A percentile compares a stretch with the other conserved stretches of the same genome.
These are phyloP conservation scores for Hypoxylon sp. DNA, from an alignment of 2,329 filamentous ascomycete species.

Conservation along the genomic window DNA sequence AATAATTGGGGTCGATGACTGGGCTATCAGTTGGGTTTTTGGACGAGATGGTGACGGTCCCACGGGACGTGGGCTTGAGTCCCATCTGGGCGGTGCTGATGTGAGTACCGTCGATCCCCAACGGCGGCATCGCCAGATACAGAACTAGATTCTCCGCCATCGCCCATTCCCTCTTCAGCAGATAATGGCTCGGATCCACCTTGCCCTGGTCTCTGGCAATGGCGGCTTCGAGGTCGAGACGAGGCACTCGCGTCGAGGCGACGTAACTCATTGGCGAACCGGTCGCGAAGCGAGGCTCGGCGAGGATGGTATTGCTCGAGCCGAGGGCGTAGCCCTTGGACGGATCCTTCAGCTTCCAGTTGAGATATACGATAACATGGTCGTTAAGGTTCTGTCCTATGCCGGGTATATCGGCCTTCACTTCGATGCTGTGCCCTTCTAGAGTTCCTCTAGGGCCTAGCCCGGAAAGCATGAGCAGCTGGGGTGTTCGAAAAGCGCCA, in stretches of 20 bases:
- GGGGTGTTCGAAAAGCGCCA: conserved; percentile 39
- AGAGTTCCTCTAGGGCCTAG: conserved; percentile 35
- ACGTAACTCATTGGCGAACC: conserved; percentile 38
- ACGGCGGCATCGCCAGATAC: conserved; percentile 32
- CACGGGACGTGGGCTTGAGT: conserved; percentile 42
- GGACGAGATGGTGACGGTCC: conserved; percentile 39
- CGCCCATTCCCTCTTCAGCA: conserved; percentile 39
- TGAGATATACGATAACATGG: conserved; percentile 39
- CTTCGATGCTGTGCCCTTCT: conserved; percentile 32
- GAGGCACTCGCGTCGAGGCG: conserved; percentile 32
- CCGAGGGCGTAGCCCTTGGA: conserved; percentile 43
- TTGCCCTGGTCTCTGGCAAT: conserved; percentile 41
- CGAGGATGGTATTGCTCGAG: conserved; percentile 41
- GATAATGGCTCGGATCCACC: conserved; percentile 33
- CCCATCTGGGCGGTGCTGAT: conserved; percentile 22
- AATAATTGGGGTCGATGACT: conserved; percentile 42
- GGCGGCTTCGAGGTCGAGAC: conserved; percentile 18
- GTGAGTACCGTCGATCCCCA: conserved; percentile 26
- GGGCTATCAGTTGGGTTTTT: conserved; percentile 35
- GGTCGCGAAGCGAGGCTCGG: conserved; percentile 36
- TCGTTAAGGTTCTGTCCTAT: conserved; percentile 42
- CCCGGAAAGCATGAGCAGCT: conserved; percentile 42
- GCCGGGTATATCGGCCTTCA: conserved; percentile 31
- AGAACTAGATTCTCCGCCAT: conserved; percentile 45
- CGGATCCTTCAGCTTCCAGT: conserved; percentile 45